Evolutionary conservation across 129 eudicot genomes (phyloP), one percentile per base, ranked within the genome.

Genomic region (Flaveria ramosissima): DNA sequence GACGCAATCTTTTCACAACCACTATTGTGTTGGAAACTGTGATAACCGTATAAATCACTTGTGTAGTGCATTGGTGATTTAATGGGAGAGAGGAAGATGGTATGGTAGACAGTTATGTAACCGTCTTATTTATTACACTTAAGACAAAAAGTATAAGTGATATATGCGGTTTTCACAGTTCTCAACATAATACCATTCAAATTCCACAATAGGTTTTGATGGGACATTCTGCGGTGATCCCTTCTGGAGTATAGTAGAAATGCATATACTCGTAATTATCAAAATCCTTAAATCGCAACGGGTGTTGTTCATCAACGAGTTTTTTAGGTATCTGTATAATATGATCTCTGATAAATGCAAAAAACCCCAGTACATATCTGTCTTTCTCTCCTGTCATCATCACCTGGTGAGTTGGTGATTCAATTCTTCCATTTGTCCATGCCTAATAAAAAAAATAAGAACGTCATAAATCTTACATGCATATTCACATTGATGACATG

Each of bases 391-490:
- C 86, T 16, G 42, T 32, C 83, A 87, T 76, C 30, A 82, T 82
- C 71, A 87, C 88, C 70, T 85, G 26, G 16, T 87, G 91, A 10
- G 24, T 17, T 6, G 86, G 70, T 50, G 91, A 23, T 48, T 82
- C 81, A 23, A 87, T 76, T 77, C 85, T 82, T n/a, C 91, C 91
- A 70, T 87, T 84, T 53, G 88, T 87, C 88, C 88, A 87, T 26
- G 88, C 91, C 91, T 2, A 46, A 32, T 55, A 19, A 36, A 67
- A 30, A 30, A 36, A 36, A 36, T 5, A 5, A 36, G 1, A 56
- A 41, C 23, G 41, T 53, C 51, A 55, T 73, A 55, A 17, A 42
- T 67, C 14, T 47, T 14, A 13, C 53, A 47, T 47, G 53, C 53
- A 47, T 47, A 13, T 13, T 2, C 3, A 47, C 16, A 10, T 36